These are phyloP conservation scores for Boletellus ananiceps DNA, from an alignment of 768 basidiomycete species.

Conservation along the genomic window DNA sequence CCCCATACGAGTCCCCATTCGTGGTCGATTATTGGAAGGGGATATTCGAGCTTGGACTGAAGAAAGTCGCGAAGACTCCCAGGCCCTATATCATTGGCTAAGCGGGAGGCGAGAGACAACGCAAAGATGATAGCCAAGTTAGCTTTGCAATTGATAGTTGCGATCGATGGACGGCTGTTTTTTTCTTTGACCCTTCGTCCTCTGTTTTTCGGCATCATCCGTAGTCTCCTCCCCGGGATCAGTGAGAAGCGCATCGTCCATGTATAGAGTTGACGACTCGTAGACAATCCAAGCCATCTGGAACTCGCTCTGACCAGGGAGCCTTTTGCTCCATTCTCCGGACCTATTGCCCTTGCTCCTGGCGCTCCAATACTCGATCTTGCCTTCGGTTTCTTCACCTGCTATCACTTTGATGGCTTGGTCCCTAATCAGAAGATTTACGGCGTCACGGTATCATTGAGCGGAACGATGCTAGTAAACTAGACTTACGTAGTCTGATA, in stretches of 20 bases:
- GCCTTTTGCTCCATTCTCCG: background rate
- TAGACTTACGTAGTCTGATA: slow-evolving; percentile 3
- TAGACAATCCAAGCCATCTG: background rate
- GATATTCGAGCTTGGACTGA: too few species aligned
- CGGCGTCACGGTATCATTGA: background rate
- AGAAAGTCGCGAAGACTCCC: too few species aligned
- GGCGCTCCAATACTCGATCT: background rate
- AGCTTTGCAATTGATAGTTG: slow-evolving; percentile 1
- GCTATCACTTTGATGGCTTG: slow-evolving; percentile 1
- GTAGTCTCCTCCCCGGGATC: background rate
- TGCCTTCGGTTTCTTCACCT: background rate
- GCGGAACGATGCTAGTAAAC: background rate
- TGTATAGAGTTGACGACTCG: background rate
- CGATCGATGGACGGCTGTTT: background rate
- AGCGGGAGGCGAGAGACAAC: slow-evolving; percentile 2
- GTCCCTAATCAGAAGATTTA: background rate
- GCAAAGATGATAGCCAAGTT: background rate
- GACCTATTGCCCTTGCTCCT: background rate
- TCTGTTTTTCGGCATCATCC: background rate
- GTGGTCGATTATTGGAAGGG: too few species aligned
- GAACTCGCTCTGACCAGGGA: background rate
- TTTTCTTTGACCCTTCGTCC: too few species aligned
- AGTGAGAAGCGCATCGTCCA: background rate
- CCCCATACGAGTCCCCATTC: too few species aligned
- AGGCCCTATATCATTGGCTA: too few species aligned